phyloP scores from a whole-genome alignment of 352 stramenopile genomes.

The Phytophthora lateralis region DNA sequence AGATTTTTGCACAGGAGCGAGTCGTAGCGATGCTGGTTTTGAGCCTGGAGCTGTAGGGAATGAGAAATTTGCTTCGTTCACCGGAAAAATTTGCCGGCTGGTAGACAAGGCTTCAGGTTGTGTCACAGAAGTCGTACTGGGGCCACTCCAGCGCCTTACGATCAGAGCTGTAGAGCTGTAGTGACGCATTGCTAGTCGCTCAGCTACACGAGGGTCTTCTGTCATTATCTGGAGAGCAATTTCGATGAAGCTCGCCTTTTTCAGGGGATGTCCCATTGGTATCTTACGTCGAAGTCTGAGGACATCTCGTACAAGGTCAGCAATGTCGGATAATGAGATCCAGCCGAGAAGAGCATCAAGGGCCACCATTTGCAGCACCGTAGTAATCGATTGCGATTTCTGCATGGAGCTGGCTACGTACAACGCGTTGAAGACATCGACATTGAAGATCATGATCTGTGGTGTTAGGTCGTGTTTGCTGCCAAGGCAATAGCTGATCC shows the following conservation, averaged over 20 bases:
- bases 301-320: conserved; percentile 1
- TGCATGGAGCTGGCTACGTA: conserved; percentile 50
- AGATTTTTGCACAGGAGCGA: not conserved
- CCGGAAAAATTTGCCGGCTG: conserved; percentile 12
- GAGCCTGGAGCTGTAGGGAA: not conserved
- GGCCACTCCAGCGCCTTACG: conserved; percentile 1
- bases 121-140: not conserved
- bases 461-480: conserved; percentile 34
- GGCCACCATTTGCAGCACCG: conserved; percentile 28
- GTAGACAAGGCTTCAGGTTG: not conserved
- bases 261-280: not conserved
- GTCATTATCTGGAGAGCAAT: conserved; percentile 13
- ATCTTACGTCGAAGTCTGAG: conserved; percentile 15
- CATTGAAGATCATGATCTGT: conserved; percentile 53
- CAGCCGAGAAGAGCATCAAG: conserved; percentile 38
- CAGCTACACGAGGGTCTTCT: not conserved
- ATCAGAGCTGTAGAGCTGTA: conserved; percentile 6
- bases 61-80: conserved; percentile 1
- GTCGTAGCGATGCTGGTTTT: not conserved
- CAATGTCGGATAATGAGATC: conserved; percentile 30
- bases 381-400: conserved; percentile 29
- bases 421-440: conserved; percentile 52
- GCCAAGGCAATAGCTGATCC: conserved; percentile 25
- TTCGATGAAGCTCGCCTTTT: conserved; percentile 13
- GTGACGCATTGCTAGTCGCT: not conserved